Evolutionary conservation across 148 eudicot species (phyloP).

Genomic region (Rhododendron mucronatum): DNA sequence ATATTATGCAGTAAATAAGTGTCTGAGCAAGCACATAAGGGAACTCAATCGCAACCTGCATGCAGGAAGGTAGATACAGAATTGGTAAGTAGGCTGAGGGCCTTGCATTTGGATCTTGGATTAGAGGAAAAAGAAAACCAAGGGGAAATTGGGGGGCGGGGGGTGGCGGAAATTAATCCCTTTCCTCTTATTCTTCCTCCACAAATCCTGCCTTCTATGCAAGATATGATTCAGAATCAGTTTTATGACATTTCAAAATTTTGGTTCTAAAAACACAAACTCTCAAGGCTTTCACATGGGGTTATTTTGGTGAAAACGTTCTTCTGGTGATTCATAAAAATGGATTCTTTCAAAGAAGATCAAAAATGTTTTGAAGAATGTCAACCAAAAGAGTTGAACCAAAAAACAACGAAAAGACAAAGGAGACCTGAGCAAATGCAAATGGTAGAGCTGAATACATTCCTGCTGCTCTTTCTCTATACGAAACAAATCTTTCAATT

Average conservation of each 20-base stretch:
- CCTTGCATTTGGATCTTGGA: not conserved
- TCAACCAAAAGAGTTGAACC: not conserved
- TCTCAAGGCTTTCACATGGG: not conserved
- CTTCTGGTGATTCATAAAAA: not conserved
- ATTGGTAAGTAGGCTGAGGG: slow-evolving; percentile 1
- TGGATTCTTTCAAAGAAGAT: not conserved
- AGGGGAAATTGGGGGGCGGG: not conserved
- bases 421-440: slow-evolving; percentile 87
- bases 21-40: slow-evolving; percentile 90
- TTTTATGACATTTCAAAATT: not conserved
- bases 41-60: slow-evolving; percentile 93
- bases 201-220: not conserved
- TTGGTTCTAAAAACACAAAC: not conserved
- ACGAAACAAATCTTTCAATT: slow-evolving; percentile 91
- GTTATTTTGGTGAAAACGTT: not conserved
- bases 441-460: slow-evolving; percentile 93
- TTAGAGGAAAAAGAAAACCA: not conserved
- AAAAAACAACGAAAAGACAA: not conserved
- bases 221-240: not conserved
- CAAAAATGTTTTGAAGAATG: not conserved
- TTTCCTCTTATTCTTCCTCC: not conserved
- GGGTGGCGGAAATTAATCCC: too few relatives aligned
- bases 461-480: slow-evolving; percentile 98
- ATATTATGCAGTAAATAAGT: slow-evolving; percentile 69
- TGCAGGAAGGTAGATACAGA: not conserved